These are phyloP conservation scores for Monosporascus sp. DNA, from an alignment of 2,329 filamentous ascomycete species.

Conservation along the genomic window DNA sequence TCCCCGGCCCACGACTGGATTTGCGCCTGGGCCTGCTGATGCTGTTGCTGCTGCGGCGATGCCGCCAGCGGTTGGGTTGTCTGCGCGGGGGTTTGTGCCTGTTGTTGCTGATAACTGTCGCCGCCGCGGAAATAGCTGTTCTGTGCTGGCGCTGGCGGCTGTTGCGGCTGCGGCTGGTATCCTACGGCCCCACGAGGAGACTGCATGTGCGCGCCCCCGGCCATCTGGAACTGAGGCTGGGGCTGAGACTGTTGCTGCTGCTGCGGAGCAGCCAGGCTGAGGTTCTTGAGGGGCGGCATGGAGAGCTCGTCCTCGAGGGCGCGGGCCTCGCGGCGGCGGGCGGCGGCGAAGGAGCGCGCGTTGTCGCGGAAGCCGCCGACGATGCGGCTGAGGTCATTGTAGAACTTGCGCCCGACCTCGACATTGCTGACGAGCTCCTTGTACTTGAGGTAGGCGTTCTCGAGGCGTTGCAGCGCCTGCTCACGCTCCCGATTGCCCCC, in stretches of 20 bases:
- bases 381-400: constrained; percentile 89
- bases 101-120: constrained; percentile 16
- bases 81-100: constrained; percentile 6
- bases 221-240: neutral
- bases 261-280: constrained; percentile 16
- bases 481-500: constrained; percentile 68
- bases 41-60: constrained; percentile 20
- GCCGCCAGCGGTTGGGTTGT: constrained; percentile 15
- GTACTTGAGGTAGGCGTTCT: constrained; percentile 91
- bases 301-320: constrained; percentile 43
- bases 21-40: constrained; percentile 31
- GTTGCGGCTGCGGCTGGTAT: constrained; percentile 18
- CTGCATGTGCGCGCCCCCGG: neutral
- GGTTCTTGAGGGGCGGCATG: constrained; percentile 25
- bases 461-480: constrained; percentile 77
- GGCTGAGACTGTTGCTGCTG: neutral
- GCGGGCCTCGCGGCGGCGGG: constrained; percentile 74
- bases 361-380: constrained; percentile 73
- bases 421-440: constrained; percentile 92
- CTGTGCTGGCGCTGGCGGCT: constrained; percentile 32
- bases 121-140: constrained; percentile 18
- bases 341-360: constrained; percentile 72
- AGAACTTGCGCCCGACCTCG: constrained; percentile 89
- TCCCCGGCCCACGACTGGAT: constrained; percentile 53
- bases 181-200: neutral